Base-by-base conservation (phyloP, 306 rosid genomes). In the Castanopsis chinensis region DNA sequence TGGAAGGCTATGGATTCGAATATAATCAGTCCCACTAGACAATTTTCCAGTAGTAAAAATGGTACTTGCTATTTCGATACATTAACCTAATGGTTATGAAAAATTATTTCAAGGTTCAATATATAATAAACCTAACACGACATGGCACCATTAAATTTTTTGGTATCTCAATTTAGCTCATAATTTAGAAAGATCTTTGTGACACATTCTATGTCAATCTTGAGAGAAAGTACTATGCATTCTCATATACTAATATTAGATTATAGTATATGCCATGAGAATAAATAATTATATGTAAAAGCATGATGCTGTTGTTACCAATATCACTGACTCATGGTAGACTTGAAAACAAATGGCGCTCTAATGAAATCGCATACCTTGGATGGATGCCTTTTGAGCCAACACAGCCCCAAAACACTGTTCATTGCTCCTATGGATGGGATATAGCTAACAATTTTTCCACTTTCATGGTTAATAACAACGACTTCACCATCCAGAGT, bases 401-500 rank as follows among this genome's bases (percentile, higher is more conserved):
- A 92, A 80, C 90, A 88, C 74, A 92, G 92, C 64, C 97, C 96
- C 75, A 92, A 82, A 49, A 92, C 94, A 78, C 92, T 91, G 79
- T 79, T 89, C 96, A 91, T 89, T 81, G 89, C 92, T 79, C 97
- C 97, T 71, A 82, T 85, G 76, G 97, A 86, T 33, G 93, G 90
- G 71, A 92, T 91, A 81, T 92, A 88, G 76, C 88, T 85, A 55
- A 88, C 90, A 78, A 86, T 69, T 35, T 78, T 90, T 79, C 80
- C 94, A 80, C 70, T 88, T 80, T 92, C 97, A 82, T 89, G 94
- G 88, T 92, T 91, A 80, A 92, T 84, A 69, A 85, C 94, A 76
- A 89, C 84, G 37, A 92, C 96, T 85, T 92, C 94, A 51, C 97
- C 97, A 84, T 91, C 96, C 81, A 92, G 82, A 71, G 97, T 92